phyloP scores from a whole-genome alignment of 164 flowering plant genomes.

The Taxillus chinensis region DNA sequence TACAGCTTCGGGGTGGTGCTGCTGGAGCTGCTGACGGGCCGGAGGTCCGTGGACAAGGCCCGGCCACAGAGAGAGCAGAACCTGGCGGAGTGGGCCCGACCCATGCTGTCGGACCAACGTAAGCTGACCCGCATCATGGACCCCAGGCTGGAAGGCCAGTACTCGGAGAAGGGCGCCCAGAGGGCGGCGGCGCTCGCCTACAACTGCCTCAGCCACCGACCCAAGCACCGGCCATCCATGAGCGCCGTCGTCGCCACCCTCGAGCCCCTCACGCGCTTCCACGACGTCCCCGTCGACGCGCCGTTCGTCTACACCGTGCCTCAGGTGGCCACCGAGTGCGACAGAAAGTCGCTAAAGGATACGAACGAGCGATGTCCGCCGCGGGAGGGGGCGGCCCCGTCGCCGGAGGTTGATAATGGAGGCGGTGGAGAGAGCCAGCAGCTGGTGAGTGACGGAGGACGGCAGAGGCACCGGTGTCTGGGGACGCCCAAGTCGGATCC shows the following conservation, averaged over 20 bases:
- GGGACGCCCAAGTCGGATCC: slow-evolving; percentile 10
- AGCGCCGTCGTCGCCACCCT: slow-evolving; percentile 32
- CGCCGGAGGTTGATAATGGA: no score
- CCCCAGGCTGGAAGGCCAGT: slow-evolving; percentile 54
- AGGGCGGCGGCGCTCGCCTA: slow-evolving; percentile 62
- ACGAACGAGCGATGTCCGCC: slow-evolving; percentile 6
- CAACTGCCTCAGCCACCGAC: slow-evolving; percentile 51
- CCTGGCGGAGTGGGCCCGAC: slow-evolving; percentile 56
- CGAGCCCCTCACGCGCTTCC: slow-evolving; percentile 35
- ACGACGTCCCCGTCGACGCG: slow-evolving; percentile 27
- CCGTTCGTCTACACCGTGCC: slow-evolving; percentile 35
- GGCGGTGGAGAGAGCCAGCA: no score
- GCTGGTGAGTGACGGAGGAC: no score
- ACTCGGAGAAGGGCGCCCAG: slow-evolving; percentile 48
- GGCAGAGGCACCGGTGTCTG: slow-evolving; percentile 1
- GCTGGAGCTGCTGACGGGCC: slow-evolving; percentile 54
- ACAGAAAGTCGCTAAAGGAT: slow-evolving; percentile 1
- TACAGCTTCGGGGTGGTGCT: slow-evolving; percentile 74
- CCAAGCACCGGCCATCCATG: slow-evolving; percentile 52
- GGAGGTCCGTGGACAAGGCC: slow-evolving; percentile 49
- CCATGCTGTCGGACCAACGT: slow-evolving; percentile 35
- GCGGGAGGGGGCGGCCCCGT: slow-evolving; percentile 2
- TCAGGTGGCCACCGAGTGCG: slow-evolving; percentile 16
- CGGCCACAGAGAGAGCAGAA: slow-evolving; percentile 47
- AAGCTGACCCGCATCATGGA: slow-evolving; percentile 46